Conservation (phyloP, 179 eudicot genomes). For the Pouteria campechiana region DNA sequence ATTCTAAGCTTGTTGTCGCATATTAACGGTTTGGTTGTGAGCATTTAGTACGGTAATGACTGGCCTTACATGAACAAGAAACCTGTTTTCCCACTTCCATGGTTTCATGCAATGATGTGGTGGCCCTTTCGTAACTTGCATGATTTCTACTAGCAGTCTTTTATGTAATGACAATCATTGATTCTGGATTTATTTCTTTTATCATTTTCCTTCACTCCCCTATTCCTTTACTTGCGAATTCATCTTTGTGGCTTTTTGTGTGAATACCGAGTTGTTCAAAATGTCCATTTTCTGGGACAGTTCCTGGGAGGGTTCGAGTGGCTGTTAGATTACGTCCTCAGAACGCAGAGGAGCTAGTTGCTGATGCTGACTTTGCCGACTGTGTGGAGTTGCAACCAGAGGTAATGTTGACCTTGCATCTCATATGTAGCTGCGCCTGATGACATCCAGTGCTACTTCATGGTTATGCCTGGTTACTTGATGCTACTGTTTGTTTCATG, state of each 20-base stretch:
- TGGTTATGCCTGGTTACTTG: background rate
- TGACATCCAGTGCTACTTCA: background rate
- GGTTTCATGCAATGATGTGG: too few species aligned
- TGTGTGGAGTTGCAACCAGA: conserved; percentile 92
- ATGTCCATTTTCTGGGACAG: conserved; percentile 19
- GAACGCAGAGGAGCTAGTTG: conserved; percentile 65
- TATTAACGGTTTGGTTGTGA: too few species aligned
- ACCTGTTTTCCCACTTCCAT: too few species aligned
- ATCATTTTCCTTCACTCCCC: background rate
- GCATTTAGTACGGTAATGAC: too few species aligned
- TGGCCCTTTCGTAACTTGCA: too few species aligned
- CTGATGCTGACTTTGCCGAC: conserved; percentile 97
- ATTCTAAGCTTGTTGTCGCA: too few species aligned
- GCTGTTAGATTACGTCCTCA: conserved; percentile 83
- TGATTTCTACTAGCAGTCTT: too few species aligned
- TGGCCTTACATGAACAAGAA: too few species aligned
- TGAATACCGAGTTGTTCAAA: background rate
- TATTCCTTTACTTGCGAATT: background rate
- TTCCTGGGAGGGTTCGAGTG: conserved; percentile 84
- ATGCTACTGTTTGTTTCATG: background rate
- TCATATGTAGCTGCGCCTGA: background rate
- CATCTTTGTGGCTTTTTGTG: background rate
- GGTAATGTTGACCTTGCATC: conserved; percentile 23
- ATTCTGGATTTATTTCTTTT: conserved; percentile 1
- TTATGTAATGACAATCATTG: too few species aligned